Base-by-base conservation (phyloP, 2,329 filamentous ascomycete genomes). In the Tolypocladium guangdongense region DNA sequence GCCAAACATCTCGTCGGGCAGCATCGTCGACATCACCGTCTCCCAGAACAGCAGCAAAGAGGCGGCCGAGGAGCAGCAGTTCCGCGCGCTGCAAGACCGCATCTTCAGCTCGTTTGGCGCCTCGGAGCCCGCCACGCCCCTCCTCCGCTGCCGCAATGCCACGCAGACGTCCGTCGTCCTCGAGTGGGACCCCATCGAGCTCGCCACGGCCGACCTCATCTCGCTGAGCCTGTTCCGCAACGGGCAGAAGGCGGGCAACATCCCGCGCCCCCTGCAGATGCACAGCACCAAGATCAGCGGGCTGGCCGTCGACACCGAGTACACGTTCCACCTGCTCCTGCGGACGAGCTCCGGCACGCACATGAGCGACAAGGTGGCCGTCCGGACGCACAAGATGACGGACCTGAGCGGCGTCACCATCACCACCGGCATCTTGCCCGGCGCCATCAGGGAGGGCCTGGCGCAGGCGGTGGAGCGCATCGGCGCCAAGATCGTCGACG, bases 161-260 rank as follows among this genome's bases (percentile, higher is more conserved):
- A 99, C 93, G 1, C 93, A 99, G 72, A 99, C 93, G n/a, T 95
- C 89, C 32, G 87, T 97, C 47, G 93, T 99, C 38, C 87, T 99
- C 51, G 93, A 97, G 73, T 99, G 93, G 93, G 93, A 97, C 59
- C 90, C 92, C 36, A 87, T 99, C 65, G 82, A 92, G 63, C 83
- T 96, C 50, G 93, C 91, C 24, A 97, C 92, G 6, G 90, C 93
- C 58, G 90, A 93, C 66, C 80, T 97, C 57, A 86, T 93, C 64
- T 92, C 88, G 50, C 81, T 99, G 52, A 90, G 87, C 54, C 78
- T 99, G 51, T 97, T 93, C 73, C 87, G 93, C 68, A 99, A 99
- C 76, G 90, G 90, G 63, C 90, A 90, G 68, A 99, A 97, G 75
- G 92, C 92, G 18, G 93, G 93, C 64, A 92, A 88, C 63, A 97